Conservation (phyloP, 148 eudicot species). For the Chenopodium berlandieri region DNA sequence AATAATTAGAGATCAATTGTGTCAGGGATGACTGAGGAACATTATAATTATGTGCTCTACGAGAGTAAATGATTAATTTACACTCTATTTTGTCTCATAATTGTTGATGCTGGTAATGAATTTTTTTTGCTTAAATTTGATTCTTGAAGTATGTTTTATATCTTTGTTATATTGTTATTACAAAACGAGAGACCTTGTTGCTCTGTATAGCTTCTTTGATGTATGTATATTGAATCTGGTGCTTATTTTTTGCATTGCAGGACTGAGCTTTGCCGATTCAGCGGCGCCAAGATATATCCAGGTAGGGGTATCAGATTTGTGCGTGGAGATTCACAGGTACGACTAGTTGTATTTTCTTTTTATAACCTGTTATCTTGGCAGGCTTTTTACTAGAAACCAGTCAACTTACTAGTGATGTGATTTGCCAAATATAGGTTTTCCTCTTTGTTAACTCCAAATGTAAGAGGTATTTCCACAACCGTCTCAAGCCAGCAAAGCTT, state of each 20-base stretch:
- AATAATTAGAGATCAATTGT: too few relatives aligned
- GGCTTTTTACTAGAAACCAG: neutral
- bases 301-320: slow-evolving; percentile 57
- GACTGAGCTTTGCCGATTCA: slow-evolving; percentile 61
- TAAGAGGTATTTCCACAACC: slow-evolving; percentile 75
- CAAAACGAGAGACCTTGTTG: neutral
- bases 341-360: neutral
- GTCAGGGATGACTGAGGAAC: too few relatives aligned
- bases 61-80: too few relatives aligned
- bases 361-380: neutral
- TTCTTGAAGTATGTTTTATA: too few relatives aligned
- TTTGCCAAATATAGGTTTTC: slow-evolving; percentile 42
- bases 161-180: too few relatives aligned
- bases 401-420: neutral
- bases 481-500: slow-evolving; percentile 60
- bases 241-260: slow-evolving; percentile 14
- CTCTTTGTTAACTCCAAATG: slow-evolving; percentile 60
- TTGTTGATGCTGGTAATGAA: neutral
- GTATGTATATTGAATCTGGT: neutral
- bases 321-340: slow-evolving; percentile 53
- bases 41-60: too few relatives aligned
- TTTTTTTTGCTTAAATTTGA: neutral
- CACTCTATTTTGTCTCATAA: too few relatives aligned
- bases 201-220: neutral
- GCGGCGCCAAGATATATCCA: slow-evolving; percentile 61